Evolutionary conservation across 306 rosid species (phyloP).

Genomic region (Inga laurina): DNA sequence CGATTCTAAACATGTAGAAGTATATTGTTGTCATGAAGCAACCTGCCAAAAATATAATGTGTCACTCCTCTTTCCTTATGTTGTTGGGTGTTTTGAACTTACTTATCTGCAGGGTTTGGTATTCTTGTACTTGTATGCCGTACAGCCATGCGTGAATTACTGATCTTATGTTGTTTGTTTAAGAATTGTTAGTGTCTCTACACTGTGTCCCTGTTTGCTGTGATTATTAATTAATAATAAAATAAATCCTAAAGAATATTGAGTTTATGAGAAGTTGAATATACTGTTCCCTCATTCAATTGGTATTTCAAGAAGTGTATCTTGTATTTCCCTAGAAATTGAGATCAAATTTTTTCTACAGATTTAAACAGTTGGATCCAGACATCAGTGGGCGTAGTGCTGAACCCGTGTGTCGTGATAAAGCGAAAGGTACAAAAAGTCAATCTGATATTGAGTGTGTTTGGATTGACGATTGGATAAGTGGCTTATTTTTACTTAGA

Average conservation of each 20-base stretch:
- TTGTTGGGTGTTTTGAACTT: conserved; percentile 3
- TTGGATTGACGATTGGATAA: too few species aligned
- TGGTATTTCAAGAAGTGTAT: not conserved
- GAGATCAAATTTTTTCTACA: conserved; percentile 31
- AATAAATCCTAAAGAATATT: not conserved
- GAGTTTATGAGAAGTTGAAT: conserved; percentile 10
- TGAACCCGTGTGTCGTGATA: conserved; percentile 78
- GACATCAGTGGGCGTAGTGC: conserved; percentile 69
- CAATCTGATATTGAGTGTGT: not conserved
- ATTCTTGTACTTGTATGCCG: not conserved
- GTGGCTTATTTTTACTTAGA: too few species aligned
- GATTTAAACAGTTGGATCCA: conserved; percentile 82
- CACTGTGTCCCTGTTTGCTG: not conserved
- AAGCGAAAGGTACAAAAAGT: conserved; percentile 62
- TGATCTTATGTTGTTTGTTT: not conserved
- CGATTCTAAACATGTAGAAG: not conserved
- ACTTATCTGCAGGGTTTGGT: not conserved
- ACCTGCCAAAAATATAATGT: not conserved
- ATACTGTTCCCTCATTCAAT: not conserved
- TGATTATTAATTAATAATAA: not conserved
- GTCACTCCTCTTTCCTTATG: not conserved
- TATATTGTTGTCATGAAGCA: not conserved
- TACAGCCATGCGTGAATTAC: not conserved
- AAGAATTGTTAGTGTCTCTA: not conserved
- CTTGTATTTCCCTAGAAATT: not conserved